Conservation (phyloP, 2,329 filamentous ascomycete species). For the Aspergillus melleus region DNA sequence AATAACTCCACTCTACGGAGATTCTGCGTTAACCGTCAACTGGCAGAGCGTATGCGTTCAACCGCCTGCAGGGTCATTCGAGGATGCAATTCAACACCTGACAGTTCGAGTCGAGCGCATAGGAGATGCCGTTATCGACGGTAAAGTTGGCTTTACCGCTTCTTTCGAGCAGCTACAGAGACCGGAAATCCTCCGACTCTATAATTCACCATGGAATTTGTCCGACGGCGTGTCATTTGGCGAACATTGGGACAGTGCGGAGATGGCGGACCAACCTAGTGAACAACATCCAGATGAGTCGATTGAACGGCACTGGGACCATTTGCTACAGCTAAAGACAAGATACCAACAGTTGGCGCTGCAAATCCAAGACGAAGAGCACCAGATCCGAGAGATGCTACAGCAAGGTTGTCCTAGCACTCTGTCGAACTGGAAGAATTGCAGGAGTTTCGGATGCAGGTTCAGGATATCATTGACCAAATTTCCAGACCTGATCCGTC, state of each 20-base stretch:
- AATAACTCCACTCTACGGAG: background rate
- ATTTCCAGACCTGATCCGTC: constrained; percentile 26
- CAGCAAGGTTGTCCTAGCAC: constrained; percentile 23
- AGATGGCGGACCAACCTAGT: background rate
- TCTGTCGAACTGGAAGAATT: constrained; percentile 21
- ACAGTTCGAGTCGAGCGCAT: background rate
- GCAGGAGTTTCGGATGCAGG: constrained; percentile 29
- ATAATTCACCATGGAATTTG: background rate
- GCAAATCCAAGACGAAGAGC: constrained; percentile 25
- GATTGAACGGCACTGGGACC: constrained; percentile 25
- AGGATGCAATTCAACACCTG: no score
- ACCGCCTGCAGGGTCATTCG: no score
- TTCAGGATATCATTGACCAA: constrained; percentile 29
- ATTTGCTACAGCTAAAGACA: constrained; percentile 26
- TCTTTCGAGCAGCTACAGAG: background rate
- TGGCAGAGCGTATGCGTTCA: no score
- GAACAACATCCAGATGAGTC: constrained; percentile 1
- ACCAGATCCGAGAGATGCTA: constrained; percentile 28
- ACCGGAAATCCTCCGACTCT: constrained; percentile 1
- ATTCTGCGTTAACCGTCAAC: no score
- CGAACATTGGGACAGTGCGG: background rate
- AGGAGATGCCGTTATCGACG: background rate
- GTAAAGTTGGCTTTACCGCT: background rate
- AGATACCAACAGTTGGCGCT: constrained; percentile 26
- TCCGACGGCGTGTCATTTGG: background rate